phyloP scores from a whole-genome alignment of 2,329 filamentous ascomycete species.

The Ramichloridium luteum region DNA sequence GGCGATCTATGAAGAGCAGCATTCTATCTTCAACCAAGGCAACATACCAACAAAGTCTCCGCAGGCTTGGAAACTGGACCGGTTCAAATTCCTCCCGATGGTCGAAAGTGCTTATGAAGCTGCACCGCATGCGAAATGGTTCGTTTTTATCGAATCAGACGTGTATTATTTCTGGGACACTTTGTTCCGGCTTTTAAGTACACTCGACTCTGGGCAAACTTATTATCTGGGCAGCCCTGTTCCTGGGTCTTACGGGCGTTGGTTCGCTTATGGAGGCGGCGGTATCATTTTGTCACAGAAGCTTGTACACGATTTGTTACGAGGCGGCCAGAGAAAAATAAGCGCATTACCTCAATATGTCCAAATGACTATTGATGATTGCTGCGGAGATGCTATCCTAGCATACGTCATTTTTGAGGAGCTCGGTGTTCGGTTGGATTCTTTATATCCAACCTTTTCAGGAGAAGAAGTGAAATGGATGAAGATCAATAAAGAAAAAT shows the following conservation, averaged over 20 bases:
- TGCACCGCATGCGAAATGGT: too few species aligned
- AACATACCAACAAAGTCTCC: too few species aligned
- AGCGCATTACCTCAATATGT: too few species aligned
- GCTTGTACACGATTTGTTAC: too few species aligned
- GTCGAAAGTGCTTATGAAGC: too few species aligned
- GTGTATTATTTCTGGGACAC: constrained; percentile 35
- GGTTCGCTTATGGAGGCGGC: constrained; percentile 40
- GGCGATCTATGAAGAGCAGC: not conserved
- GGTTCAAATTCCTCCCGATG: too few species aligned
- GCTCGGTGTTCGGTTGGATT: not conserved
- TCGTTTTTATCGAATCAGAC: constrained; percentile 43
- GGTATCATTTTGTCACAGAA: constrained; percentile 40
- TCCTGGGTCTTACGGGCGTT: constrained; percentile 13
- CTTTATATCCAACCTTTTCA: constrained; percentile 2
- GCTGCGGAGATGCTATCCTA: constrained; percentile 2
- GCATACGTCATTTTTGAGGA: constrained; percentile 1
- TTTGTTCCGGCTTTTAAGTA: constrained; percentile 8
- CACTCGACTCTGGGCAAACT: constrained; percentile 8
- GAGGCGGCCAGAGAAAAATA: too few species aligned
- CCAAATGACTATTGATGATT: constrained; percentile 1
- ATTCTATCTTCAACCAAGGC: not conserved
- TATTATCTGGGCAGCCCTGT: constrained; percentile 12
- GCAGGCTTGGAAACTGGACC: too few species aligned
- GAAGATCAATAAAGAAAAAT: not conserved
- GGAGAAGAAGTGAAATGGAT: not conserved